Evolutionary conservation across 2,329 filamentous ascomycete species (phyloP).

Genomic region (Aspergillus piperis): DNA sequence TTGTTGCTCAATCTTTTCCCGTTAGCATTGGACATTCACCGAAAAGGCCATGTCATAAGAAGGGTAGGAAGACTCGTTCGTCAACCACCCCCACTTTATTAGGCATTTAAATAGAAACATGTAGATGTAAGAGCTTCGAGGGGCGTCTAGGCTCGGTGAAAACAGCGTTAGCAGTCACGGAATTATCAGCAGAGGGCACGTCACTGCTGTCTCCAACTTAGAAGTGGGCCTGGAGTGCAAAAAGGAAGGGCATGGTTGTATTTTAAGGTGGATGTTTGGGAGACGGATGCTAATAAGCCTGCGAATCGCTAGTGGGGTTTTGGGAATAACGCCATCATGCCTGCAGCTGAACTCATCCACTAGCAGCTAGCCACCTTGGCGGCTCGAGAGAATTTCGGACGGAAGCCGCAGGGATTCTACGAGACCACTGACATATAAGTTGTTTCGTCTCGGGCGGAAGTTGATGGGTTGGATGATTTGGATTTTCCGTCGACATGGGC

Average conservation of each 20-base stretch:
- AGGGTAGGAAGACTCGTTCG: neutral
- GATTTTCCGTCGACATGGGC: neutral
- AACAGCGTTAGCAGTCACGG: neutral
- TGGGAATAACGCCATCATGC: conserved; percentile 1
- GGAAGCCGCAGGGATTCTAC: neutral
- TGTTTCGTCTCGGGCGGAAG: neutral
- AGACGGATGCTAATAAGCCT: neutral
- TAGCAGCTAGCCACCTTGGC: neutral
- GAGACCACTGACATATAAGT: neutral
- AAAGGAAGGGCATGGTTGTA: neutral
- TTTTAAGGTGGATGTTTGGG: neutral
- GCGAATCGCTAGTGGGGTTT: neutral
- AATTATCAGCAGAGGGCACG: neutral
- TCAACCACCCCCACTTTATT: neutral
- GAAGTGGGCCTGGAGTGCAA: neutral
- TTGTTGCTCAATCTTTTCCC: neutral
- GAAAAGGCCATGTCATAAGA: neutral
- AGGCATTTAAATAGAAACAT: neutral
- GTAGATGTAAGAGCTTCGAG: neutral
- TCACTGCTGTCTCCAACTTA: neutral
- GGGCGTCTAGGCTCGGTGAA: neutral
- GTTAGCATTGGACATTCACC: neutral
- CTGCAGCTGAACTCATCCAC: conserved; percentile 5
- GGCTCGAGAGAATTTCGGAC: neutral
- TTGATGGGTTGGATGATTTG: neutral